A percentile compares a stretch with the other conserved stretches of the same genome.
phyloP scores from a whole-genome alignment of 768 basidiomycete genomes.

The Boletales sp. region DNA sequence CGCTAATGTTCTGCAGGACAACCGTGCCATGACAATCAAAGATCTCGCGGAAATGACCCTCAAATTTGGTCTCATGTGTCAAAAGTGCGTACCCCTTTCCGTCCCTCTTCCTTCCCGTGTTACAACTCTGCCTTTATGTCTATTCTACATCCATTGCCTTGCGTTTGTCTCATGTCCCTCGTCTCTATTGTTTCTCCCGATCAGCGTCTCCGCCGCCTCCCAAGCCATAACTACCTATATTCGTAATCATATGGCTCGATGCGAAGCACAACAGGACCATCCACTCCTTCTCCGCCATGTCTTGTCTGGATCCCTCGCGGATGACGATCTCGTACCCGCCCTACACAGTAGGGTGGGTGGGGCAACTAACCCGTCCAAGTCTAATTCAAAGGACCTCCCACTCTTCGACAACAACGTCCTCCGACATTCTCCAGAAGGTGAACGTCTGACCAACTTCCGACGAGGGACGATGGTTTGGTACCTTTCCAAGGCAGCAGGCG shows the following conservation, averaged over 20 bases:
- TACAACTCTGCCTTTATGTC: conserved; percentile 4
- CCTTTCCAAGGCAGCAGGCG: conserved; percentile 68
- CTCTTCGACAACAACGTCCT: conserved; percentile 25
- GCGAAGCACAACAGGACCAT: conserved; percentile 66
- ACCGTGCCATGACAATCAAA: conserved; percentile 84
- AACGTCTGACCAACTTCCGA: conserved; percentile 66
- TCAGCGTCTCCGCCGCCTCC: conserved; percentile 70
- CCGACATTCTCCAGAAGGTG: conserved; percentile 15
- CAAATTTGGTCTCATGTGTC: conserved; percentile 63
- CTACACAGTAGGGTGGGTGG: conserved; percentile 69
- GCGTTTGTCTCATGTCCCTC: conserved; percentile 13
- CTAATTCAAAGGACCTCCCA: conserved; percentile 9
- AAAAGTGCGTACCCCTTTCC: conserved; percentile 53
- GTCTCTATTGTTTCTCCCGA: not conserved
- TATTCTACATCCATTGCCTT: conserved; percentile 5
- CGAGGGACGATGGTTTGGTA: conserved; percentile 82
- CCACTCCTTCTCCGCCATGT: conserved; percentile 71
- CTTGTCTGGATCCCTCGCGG: conserved; percentile 66
- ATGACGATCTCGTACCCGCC: conserved; percentile 72
- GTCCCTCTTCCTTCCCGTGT: conserved; percentile 4
- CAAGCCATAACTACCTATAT: conserved; percentile 85
- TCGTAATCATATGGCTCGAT: conserved; percentile 67
- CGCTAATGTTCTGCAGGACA: conserved; percentile 44
- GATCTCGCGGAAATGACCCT: conserved; percentile 74
- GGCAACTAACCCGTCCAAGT: conserved; percentile 43